A percentile compares a stretch with the other conserved stretches of the same genome.
These are phyloP conservation scores for Paramecium octaurelia DNA, from an alignment of 73 alveolate genomes.

Conservation along the genomic window DNA sequence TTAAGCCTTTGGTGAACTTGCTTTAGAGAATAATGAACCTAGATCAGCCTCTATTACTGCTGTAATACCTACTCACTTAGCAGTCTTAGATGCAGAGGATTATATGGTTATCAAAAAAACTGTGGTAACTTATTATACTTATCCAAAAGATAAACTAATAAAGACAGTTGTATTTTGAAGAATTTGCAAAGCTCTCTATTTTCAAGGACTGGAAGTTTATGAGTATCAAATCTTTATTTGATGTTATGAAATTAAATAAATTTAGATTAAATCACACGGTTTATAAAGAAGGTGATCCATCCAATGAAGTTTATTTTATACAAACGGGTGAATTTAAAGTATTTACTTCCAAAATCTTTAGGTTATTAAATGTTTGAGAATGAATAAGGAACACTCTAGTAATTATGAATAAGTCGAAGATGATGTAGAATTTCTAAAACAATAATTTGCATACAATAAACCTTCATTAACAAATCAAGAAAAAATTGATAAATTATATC, in stretches of 20 bases:
- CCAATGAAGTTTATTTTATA: conserved; percentile 35
- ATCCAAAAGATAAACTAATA: background rate
- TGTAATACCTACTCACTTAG: conserved; percentile 20
- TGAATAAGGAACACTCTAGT: background rate
- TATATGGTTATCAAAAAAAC: conserved; percentile 30
- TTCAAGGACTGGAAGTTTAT: conserved; percentile 27
- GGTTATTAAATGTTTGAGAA: conserved; percentile 34
- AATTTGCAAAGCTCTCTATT: conserved; percentile 22
- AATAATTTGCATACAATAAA: conserved; percentile 15
- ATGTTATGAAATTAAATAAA: background rate
- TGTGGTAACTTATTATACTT: background rate
- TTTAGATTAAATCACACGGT: conserved; percentile 16
- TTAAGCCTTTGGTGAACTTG: conserved; percentile 60
- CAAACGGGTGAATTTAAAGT: conserved; percentile 38
- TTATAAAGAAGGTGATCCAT: conserved; percentile 45
- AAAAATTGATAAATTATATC: conserved; percentile 12
- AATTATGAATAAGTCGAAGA: background rate
- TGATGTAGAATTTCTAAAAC: conserved; percentile 15
- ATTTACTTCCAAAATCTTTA: background rate
- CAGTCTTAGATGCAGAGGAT: conserved; percentile 48
- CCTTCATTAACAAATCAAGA: background rate
- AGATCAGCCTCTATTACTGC: conserved; percentile 51
- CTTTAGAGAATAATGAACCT: conserved; percentile 49
- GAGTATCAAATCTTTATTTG: background rate
- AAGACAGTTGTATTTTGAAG: conserved; percentile 18